These are phyloP conservation scores for Hirsutella thompsonii DNA, from an alignment of 2,329 filamentous ascomycete genomes.

Conservation along the genomic window DNA sequence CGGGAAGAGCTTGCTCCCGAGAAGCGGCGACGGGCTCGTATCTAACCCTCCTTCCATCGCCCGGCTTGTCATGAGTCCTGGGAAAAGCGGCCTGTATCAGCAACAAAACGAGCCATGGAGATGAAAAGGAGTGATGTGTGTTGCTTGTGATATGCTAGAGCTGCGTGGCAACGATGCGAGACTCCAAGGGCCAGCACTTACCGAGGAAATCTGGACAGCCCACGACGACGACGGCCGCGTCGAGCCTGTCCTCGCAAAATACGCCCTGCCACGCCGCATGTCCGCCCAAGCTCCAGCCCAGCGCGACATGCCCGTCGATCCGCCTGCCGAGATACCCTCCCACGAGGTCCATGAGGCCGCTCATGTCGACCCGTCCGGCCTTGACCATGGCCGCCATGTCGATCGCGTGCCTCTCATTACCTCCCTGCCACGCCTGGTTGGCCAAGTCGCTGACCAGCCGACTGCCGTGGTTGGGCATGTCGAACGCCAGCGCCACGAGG, in stretches of 20 bases:
- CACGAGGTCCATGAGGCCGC: slow-evolving; percentile 62
- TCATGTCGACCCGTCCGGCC: slow-evolving; percentile 62
- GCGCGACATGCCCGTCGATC: slow-evolving; percentile 54
- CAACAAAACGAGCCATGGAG: neutral
- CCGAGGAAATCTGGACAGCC: slow-evolving; percentile 82
- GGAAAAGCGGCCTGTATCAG: neutral
- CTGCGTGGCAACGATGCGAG: too few species aligned
- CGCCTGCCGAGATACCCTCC: slow-evolving; percentile 50
- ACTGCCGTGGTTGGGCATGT: slow-evolving; percentile 85
- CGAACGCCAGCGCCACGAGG: slow-evolving; percentile 73
- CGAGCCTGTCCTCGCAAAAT: slow-evolving; percentile 65
- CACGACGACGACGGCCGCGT: slow-evolving; percentile 67
- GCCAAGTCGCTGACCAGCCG: slow-evolving; percentile 52
- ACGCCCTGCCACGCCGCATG: slow-evolving; percentile 79
- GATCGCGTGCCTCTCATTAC: slow-evolving; percentile 70
- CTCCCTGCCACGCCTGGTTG: slow-evolving; percentile 68
- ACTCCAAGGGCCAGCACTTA: too few species aligned
- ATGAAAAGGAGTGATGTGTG: too few species aligned
- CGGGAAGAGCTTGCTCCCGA: slow-evolving; percentile 72
- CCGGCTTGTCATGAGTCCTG: slow-evolving; percentile 61
- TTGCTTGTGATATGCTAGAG: too few species aligned
- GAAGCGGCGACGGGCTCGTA: slow-evolving; percentile 47
- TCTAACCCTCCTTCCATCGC: slow-evolving; percentile 51
- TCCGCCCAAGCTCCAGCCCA: slow-evolving; percentile 78
- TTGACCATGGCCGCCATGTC: slow-evolving; percentile 81